These are phyloP conservation scores for Botrytis aclada DNA, from an alignment of 2,329 filamentous ascomycete species.

Conservation along the genomic window DNA sequence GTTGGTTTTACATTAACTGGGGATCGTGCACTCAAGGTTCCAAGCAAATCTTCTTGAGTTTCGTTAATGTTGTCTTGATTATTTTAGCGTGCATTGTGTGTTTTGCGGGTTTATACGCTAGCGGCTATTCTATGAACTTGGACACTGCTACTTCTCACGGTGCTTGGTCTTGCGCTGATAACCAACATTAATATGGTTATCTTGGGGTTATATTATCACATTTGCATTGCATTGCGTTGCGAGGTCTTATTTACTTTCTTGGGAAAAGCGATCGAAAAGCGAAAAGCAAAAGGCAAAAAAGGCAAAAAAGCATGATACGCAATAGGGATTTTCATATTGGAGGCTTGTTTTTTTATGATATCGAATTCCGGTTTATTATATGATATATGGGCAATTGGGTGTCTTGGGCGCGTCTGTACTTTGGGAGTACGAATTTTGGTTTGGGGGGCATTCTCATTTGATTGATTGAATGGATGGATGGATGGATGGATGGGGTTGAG, in stretches of 20 bases:
- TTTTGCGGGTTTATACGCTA: constrained; percentile 24
- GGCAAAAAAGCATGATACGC: neutral
- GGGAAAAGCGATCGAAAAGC: neutral
- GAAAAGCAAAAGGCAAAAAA: neutral
- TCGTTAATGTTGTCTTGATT: constrained; percentile 21
- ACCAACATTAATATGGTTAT: constrained; percentile 1
- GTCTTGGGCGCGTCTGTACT: neutral
- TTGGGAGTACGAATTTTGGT: neutral
- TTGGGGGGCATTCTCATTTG: neutral
- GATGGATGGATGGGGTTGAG: neutral
- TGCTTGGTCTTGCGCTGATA: constrained; percentile 18
- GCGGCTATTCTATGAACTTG: constrained; percentile 15
- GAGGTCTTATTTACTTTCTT: neutral
- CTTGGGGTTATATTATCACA: neutral
- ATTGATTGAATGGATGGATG: neutral
- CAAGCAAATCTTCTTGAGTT: constrained; percentile 21
- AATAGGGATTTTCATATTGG: neutral
- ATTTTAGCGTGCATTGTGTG: constrained; percentile 23
- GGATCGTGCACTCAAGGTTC: constrained; percentile 37
- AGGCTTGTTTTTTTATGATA: neutral
- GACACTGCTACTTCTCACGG: neutral
- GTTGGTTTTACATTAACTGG: constrained; percentile 49
- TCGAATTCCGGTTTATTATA: neutral
- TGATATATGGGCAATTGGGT: neutral
- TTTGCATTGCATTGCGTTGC: neutral